These are phyloP conservation scores for Rhododendron mucronatum DNA, from an alignment of 148 eudicot species.

Conservation along the genomic window DNA sequence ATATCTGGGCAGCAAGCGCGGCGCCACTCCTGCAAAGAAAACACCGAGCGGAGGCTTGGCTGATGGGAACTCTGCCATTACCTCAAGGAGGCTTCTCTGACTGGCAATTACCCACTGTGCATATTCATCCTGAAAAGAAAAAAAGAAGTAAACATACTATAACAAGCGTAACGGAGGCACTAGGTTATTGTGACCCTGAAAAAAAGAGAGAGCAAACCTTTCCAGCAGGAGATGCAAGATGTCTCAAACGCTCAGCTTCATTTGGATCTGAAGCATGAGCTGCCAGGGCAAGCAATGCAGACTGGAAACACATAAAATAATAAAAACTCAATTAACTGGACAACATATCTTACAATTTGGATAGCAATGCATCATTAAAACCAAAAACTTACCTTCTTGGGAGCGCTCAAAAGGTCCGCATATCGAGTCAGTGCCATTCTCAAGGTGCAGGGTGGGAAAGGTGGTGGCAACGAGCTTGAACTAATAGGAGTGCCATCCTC, in stretches of 20 bases:
- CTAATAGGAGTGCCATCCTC: constrained; percentile 74
- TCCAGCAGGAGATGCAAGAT: constrained; percentile 93
- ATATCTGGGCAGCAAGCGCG: constrained; percentile 91
- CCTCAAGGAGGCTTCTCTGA: constrained; percentile 94
- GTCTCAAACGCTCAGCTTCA: constrained; percentile 81
- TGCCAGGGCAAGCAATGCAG: constrained; percentile 85
- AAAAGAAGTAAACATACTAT: not conserved
- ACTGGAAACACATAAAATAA: constrained; percentile 33
- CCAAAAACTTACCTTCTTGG: constrained; percentile 61
- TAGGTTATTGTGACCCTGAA: not conserved
- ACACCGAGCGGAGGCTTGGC: constrained; percentile 94
- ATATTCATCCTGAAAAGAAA: constrained; percentile 75
- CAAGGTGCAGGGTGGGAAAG: constrained; percentile 83
- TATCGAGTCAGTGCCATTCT: constrained; percentile 71
- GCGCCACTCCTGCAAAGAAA: constrained; percentile 91
- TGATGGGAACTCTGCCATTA: constrained; percentile 84
- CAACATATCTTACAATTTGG: not conserved
- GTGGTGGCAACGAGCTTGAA: constrained; percentile 67
- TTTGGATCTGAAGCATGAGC: constrained; percentile 83
- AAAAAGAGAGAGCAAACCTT: constrained; percentile 46
- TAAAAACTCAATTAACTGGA: constrained; percentile 2
- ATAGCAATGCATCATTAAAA: not conserved
- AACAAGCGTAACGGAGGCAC: not conserved
- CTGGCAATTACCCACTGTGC: constrained; percentile 77
- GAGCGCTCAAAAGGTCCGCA: constrained; percentile 86